These are phyloP conservation scores for Lactarius quietus DNA, from an alignment of 768 basidiomycete genomes.

Conservation along the genomic window DNA sequence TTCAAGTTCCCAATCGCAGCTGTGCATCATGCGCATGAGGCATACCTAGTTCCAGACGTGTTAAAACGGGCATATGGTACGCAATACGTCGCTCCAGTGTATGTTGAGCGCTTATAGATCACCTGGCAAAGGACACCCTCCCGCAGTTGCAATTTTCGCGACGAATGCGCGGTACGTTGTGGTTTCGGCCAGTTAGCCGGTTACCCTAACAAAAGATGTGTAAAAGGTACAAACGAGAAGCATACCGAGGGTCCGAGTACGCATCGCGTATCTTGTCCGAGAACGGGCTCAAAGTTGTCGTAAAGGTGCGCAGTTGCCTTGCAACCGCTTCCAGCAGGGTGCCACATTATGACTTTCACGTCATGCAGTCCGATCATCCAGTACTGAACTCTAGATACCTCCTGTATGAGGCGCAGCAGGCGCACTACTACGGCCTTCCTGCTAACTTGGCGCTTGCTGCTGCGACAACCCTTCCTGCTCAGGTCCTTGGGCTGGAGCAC, in stretches of 20 bases:
- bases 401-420: constrained; percentile 58
- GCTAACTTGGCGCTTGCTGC: constrained; percentile 60
- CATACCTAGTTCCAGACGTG: constrained; percentile 81
- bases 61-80: constrained; percentile 64
- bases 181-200: constrained; percentile 4
- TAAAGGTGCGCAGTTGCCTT: constrained; percentile 45
- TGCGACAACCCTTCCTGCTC: constrained; percentile 70
- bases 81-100: constrained; percentile 2
- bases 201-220: constrained; percentile 9
- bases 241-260: constrained; percentile 63
- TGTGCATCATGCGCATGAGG: constrained; percentile 86
- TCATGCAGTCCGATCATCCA: constrained; percentile 44
- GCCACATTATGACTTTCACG: not conserved
- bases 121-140: constrained; percentile 44
- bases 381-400: constrained; percentile 54
- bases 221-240: constrained; percentile 49
- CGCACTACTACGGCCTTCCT: constrained; percentile 69
- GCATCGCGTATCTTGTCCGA: constrained; percentile 58
- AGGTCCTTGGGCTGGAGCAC: constrained; percentile 67
- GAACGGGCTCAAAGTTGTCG: constrained; percentile 52
- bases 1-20: constrained; percentile 82
- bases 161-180: constrained; percentile 54
- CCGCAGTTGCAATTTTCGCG: constrained; percentile 77
- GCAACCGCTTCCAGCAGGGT: not conserved
- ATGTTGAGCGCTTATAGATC: constrained; percentile 1